A percentile compares a stretch with the other conserved stretches of the same genome.
These are phyloP conservation scores for Oxyria digyna DNA, from an alignment of 148 eudicot genomes.

Conservation along the genomic window DNA sequence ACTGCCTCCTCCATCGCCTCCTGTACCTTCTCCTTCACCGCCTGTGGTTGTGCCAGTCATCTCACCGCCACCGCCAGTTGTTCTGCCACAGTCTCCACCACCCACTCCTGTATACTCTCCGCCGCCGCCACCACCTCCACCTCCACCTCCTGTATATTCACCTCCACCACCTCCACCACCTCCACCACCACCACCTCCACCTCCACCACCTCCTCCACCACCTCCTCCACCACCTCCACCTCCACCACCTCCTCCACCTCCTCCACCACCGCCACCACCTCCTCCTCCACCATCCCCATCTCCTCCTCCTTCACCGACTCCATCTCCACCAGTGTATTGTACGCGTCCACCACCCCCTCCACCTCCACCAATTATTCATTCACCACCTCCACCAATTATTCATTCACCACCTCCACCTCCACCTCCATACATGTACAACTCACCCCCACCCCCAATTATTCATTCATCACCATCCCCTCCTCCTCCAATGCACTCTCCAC, in stretches of 20 bases:
- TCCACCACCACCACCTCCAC: slow-evolving; percentile 21
- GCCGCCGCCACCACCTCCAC: slow-evolving; percentile 18
- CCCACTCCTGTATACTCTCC: slow-evolving; percentile 16
- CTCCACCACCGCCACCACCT: slow-evolving; percentile 21
- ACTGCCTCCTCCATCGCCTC: slow-evolving; percentile 23
- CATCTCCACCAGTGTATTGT: slow-evolving; percentile 17
- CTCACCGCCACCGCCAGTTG: slow-evolving; percentile 4
- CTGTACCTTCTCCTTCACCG: slow-evolving; percentile 12
- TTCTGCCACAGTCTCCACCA: slow-evolving; percentile 11
- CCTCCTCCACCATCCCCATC: slow-evolving; percentile 20
- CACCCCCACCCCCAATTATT: slow-evolving; percentile 24
- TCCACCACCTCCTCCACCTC: slow-evolving; percentile 12
- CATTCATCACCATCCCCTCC: slow-evolving; percentile 14
- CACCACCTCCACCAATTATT: slow-evolving; percentile 14
- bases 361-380: too few species aligned
- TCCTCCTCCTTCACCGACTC: slow-evolving; percentile 17
- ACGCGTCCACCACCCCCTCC: slow-evolving; percentile 26
- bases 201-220: slow-evolving; percentile 15
- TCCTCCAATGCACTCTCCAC: not conserved
- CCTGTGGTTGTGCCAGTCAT: too few species aligned
- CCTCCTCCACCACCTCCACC: slow-evolving; percentile 23
- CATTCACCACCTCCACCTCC: slow-evolving; percentile 21
- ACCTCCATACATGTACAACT: slow-evolving; percentile 16
- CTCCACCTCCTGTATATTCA: slow-evolving; percentile 25
- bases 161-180: slow-evolving; percentile 20